Conservation (phyloP, 805 yeast species). For the Kuraishia borneana region DNA sequence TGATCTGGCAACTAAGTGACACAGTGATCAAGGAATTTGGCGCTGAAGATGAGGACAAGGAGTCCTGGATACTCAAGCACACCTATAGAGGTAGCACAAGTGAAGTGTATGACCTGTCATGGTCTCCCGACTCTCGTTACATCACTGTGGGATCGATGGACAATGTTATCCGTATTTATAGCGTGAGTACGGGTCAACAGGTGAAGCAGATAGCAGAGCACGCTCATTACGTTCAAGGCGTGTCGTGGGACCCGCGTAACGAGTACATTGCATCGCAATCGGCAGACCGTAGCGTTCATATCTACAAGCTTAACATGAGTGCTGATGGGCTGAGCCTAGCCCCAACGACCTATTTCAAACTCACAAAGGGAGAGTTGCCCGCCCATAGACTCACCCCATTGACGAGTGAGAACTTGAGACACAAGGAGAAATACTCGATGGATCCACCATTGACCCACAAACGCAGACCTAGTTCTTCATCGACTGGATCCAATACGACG, state of each 20-base stretch:
- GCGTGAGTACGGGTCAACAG: constrained; percentile 43
- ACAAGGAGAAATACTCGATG: constrained; percentile 6
- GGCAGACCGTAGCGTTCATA: constrained; percentile 73
- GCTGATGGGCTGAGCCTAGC: constrained; percentile 15
- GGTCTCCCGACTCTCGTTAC: constrained; percentile 80
- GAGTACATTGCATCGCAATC: constrained; percentile 77
- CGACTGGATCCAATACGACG: constrained; percentile 20
- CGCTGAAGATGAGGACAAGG: constrained; percentile 40
- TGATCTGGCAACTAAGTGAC: constrained; percentile 64
- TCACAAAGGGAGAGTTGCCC: constrained; percentile 51
- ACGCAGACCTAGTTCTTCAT: constrained; percentile 29
- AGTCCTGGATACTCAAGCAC: constrained; percentile 62
- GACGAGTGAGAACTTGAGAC: constrained; percentile 11
- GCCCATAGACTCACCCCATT: constrained; percentile 5
- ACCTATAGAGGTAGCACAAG: constrained; percentile 49
- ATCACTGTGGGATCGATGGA: constrained; percentile 91
- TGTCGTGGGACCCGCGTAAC: constrained; percentile 86
- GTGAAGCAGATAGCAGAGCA: constrained; percentile 60
- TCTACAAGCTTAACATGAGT: constrained; percentile 35
- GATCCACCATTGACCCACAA: constrained; percentile 16
- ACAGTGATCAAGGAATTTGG: constrained; percentile 51
- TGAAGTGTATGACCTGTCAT: constrained; percentile 83
- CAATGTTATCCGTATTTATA: constrained; percentile 62
- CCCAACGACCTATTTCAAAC: constrained; percentile 33
- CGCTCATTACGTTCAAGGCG: constrained; percentile 89